phyloP scores from a whole-genome alignment of 2,329 filamentous ascomycete genomes.

The Ascochyta fabae region DNA sequence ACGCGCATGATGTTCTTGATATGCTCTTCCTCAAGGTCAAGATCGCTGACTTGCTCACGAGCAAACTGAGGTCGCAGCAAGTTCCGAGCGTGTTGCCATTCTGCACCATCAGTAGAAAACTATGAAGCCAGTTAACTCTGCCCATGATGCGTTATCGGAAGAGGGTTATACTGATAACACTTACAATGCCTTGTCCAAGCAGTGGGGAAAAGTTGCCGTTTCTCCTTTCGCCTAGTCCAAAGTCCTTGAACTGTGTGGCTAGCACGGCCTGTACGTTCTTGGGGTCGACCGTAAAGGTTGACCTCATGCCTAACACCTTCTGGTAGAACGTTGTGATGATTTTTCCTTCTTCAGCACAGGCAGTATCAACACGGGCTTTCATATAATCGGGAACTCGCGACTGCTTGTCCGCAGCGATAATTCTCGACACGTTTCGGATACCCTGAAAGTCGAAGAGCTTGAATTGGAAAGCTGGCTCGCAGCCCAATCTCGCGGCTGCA shows the following conservation, averaged over 20 bases:
- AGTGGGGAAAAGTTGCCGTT: conserved; percentile 48
- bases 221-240: conserved; percentile 46
- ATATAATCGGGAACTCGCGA: conserved; percentile 43
- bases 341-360: conserved; percentile 23
- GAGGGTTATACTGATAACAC: conserved; percentile 1
- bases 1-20: conserved; percentile 44
- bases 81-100: conserved; percentile 42
- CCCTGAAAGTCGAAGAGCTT: conserved; percentile 60
- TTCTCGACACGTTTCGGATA: conserved; percentile 53
- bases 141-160: background rate
- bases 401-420: conserved; percentile 48
- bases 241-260: conserved; percentile 55
- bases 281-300: conserved; percentile 49
- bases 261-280: conserved; percentile 55
- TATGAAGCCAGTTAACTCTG: conserved; percentile 14
- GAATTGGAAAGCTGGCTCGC: conserved; percentile 48
- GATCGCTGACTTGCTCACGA: conserved; percentile 39
- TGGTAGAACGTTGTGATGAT: conserved; percentile 37
- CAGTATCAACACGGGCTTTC: conserved; percentile 26
- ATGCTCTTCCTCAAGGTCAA: conserved; percentile 40
- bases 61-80: conserved; percentile 47
- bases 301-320: conserved; percentile 23
- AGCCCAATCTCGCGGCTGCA: conserved; percentile 50
- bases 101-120: conserved; percentile 40
- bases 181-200: conserved; percentile 50